Percentiles rank a stretch among this genome's conserved stretches.
These are phyloP conservation scores for Russula ochroleuca DNA, from an alignment of 768 basidiomycete genomes.

Conservation along the genomic window DNA sequence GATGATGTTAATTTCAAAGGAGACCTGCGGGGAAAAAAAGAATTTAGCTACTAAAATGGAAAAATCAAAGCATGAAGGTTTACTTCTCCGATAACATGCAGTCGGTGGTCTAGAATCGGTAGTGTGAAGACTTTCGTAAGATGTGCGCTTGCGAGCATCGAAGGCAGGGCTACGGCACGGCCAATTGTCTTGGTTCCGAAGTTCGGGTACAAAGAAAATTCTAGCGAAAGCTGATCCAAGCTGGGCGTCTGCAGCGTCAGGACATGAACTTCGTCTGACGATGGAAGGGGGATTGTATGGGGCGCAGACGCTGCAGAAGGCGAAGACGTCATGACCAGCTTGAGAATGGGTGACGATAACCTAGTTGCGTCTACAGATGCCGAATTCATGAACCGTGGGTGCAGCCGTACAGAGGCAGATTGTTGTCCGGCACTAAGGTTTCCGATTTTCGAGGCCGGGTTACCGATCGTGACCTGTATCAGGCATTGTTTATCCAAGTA, in stretches of 20 bases:
- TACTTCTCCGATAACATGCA: conserved; percentile 94
- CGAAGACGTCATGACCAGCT: conserved; percentile 90
- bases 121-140: conserved; percentile 54
- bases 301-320: conserved; percentile 82
- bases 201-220: conserved; percentile 94
- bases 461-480: conserved; percentile 82
- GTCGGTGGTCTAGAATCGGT: conserved; percentile 86
- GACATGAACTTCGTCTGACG: conserved; percentile 61
- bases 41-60: conserved; percentile 1
- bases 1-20: conserved; percentile 82
- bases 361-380: conserved; percentile 62
- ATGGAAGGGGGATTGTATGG: conserved; percentile 84
- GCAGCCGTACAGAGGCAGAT: conserved; percentile 54
- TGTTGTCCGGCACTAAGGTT: conserved; percentile 35
- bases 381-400: conserved; percentile 69
- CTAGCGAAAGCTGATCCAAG: conserved; percentile 68
- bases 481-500: conserved; percentile 84
- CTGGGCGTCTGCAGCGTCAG: conserved; percentile 85
- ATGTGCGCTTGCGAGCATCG: conserved; percentile 56
- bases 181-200: conserved; percentile 98
- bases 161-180: conserved; percentile 80
- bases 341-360: conserved; percentile 76
- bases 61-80: conserved; percentile 25
- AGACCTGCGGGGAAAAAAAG: conserved; percentile 50
- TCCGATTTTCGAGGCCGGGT: conserved; percentile 43